A percentile compares a stretch with the other conserved stretches of the same genome.
Conservation (phyloP, 805 yeast species). For the Torulaspora maleeae region DNA sequence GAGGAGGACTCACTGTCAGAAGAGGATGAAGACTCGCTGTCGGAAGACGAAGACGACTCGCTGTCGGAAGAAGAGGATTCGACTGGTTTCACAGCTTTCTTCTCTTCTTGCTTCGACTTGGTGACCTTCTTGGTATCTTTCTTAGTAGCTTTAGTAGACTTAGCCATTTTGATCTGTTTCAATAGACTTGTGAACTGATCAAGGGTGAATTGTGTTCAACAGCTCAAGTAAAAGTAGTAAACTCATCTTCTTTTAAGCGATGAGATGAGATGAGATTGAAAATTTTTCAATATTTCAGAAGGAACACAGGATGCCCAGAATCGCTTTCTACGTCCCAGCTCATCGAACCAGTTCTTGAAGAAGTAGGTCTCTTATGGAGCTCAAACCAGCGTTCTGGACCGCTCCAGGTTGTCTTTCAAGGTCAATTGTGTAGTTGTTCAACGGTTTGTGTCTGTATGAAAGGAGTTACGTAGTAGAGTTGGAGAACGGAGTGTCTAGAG, state of each 20-base stretch:
- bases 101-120: slow-evolving; percentile 24
- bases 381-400: neutral
- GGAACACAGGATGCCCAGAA: neutral
- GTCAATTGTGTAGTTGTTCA: neutral
- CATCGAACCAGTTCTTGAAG: neutral
- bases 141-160: slow-evolving; percentile 30
- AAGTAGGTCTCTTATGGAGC: neutral
- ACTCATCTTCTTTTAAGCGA: slow-evolving; percentile 8
- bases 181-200: neutral
- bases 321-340: slow-evolving; percentile 3
- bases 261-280: slow-evolving; percentile 18
- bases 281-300: slow-evolving; percentile 10
- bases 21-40: slow-evolving; percentile 16
- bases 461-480: neutral
- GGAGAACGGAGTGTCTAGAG: neutral
- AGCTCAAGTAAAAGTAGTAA: neutral
- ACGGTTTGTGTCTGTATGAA: neutral
- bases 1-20: slow-evolving; percentile 17
- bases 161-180: slow-evolving; percentile 10
- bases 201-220: slow-evolving; percentile 2
- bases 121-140: slow-evolving; percentile 30
- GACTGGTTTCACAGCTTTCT: slow-evolving; percentile 20
- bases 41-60: slow-evolving; percentile 13
- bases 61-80: slow-evolving; percentile 13
- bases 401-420: neutral